Evolutionary conservation across 371 early-diverging fungal species (phyloP), one percentile per base, ranked within the genome.

Genomic region (Amoeboaphelidium protococcarum): DNA sequence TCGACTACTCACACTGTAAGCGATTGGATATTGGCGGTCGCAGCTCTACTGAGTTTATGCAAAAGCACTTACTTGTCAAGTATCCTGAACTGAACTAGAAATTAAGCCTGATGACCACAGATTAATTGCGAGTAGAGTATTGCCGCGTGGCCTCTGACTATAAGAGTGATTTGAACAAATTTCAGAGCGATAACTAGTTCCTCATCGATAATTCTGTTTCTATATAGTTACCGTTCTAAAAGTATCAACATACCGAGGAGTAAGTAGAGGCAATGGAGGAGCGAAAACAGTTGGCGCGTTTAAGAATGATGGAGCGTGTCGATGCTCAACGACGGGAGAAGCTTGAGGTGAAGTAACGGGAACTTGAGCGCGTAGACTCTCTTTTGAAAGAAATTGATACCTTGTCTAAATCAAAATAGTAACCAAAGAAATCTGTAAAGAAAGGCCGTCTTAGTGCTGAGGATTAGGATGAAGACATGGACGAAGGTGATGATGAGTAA

Each of bases 81-180:
- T 89, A 86, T 53, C 79, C 87, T 0, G 73, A 73, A 0, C 83
- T 86, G 48, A 88, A 88, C 0, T 69, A 42, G 25, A 82, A 78
- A 51, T n/a, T n/a, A n/a, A n/a, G n/a, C n/a, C n/a, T n/a, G n/a
- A 74, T 87, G 66, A 72, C 77, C 0, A 53, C 58, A 13, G 52
- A 60, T 26, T 83, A 87, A 57, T 73, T 82, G 12, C 70, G 75
- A 63, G 73, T 73, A 63, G n/a, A n/a, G n/a, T 24, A 40, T 24
- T 21, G 37, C 13, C 0, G 3, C 22, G n/a, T 22, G 24, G 21
- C 10, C n/a, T 44, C 21, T 52, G 3, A 52, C 6, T 37, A 42
- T 24, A 24, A 26, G 40, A 21, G 40, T 19, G 22, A 26, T 54
- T 13, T 3, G 22, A 48, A 26, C 0, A 23, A 25, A 22, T 48